Conservation (phyloP, 2,329 filamentous ascomycete genomes). For the Chlorencoelia australis region DNA sequence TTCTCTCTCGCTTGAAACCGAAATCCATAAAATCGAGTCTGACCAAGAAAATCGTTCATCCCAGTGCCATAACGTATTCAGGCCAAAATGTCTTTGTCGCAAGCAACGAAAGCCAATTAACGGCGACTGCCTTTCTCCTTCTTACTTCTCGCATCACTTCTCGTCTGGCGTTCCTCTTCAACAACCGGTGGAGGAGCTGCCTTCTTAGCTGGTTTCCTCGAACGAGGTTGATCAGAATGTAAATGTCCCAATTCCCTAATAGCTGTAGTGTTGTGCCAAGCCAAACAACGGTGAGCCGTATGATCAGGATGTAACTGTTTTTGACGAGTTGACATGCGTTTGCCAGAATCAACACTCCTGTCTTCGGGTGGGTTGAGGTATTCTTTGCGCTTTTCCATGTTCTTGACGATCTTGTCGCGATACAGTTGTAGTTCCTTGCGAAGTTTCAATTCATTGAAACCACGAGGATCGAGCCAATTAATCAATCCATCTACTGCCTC, state of each 20-base stretch:
- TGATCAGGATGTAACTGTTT: slow-evolving; percentile 44
- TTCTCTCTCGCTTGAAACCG: no score
- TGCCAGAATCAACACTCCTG: slow-evolving; percentile 34
- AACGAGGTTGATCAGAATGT: slow-evolving; percentile 46
- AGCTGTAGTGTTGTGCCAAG: slow-evolving; percentile 56
- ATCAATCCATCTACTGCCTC: slow-evolving; percentile 70
- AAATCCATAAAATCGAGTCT: no score
- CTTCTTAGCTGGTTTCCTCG: slow-evolving; percentile 28
- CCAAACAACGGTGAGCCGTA: slow-evolving; percentile 47
- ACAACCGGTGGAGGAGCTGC: slow-evolving; percentile 11
- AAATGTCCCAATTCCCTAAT: slow-evolving; percentile 46
- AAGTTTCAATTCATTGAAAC: slow-evolving; percentile 76
- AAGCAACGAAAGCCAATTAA: no score
- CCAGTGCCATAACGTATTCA: no score
- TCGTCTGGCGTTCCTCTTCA: slow-evolving; percentile 31
- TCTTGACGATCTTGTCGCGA: slow-evolving; percentile 62
- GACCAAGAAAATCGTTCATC: no score
- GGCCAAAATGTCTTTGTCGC: no score
- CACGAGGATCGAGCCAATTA: slow-evolving; percentile 79
- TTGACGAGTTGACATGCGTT: slow-evolving; percentile 52
- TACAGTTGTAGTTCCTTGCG: slow-evolving; percentile 76
- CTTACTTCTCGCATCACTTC: slow-evolving; percentile 21
- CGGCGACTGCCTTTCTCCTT: no score
- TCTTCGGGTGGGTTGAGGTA: slow-evolving; percentile 52
- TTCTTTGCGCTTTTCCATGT: slow-evolving; percentile 70